phyloP scores from a whole-genome alignment of 306 rosid genomes.

The Amphicarpaea edgeworthii region DNA sequence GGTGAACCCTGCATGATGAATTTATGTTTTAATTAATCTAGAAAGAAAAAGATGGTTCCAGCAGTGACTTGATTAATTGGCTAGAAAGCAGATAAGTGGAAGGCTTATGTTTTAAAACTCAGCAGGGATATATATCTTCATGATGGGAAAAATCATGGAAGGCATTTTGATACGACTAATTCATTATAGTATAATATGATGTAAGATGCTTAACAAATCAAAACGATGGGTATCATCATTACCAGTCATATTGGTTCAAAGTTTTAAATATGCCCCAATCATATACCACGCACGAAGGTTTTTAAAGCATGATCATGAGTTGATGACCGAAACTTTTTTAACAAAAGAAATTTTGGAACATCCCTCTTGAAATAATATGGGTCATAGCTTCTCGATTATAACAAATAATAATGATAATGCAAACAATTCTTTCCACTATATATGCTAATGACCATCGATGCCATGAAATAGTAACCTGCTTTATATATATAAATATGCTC shows the following conservation, averaged over 20 bases:
- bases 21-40: neutral
- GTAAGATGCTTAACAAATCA: conserved; percentile 34
- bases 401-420: conserved; percentile 19
- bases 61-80: neutral
- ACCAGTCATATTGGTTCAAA: conserved; percentile 19
- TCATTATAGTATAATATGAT: conserved; percentile 21
- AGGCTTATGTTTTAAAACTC: conserved; percentile 13
- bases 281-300: conserved; percentile 35
- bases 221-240: conserved; percentile 28
- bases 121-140: conserved; percentile 36
- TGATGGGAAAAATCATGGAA: conserved; percentile 36
- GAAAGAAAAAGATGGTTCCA: neutral
- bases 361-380: conserved; percentile 16
- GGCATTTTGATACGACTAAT: conserved; percentile 22
- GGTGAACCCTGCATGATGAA: conserved; percentile 4
- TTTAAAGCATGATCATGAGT: conserved; percentile 31
- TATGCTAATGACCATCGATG: conserved; percentile 3
- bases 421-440: conserved; percentile 26
- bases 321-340: conserved; percentile 28
- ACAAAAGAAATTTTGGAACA: conserved; percentile 1
- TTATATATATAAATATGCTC: neutral
- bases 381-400: conserved; percentile 14
- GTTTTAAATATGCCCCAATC: conserved; percentile 24
- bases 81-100: conserved; percentile 24
- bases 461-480: conserved; percentile 17